Percentiles rank a stretch among this genome's conserved stretches.
Evolutionary conservation across 2,329 filamentous ascomycete genomes (phyloP).

Genomic region (Rhynchosporium graminicola): DNA sequence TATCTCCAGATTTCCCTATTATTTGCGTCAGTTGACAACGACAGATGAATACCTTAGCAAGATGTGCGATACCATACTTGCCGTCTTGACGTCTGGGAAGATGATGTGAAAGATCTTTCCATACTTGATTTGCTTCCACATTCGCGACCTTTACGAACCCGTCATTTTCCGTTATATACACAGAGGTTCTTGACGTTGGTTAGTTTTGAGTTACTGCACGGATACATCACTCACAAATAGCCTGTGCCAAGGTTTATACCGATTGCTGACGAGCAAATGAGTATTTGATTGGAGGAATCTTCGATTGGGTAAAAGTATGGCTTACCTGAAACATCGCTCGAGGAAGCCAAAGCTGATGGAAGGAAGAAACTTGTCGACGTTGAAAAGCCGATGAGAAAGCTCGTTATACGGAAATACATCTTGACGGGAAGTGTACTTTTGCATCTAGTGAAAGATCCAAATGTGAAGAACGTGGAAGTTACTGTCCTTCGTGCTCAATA

Average conservation of each 20-base stretch:
- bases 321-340: constrained; percentile 1
- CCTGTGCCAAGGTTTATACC: constrained; percentile 3
- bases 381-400: background rate
- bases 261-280: constrained; percentile 1
- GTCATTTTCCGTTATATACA: background rate
- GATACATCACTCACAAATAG: background rate
- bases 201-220: background rate
- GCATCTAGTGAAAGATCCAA: too few species aligned
- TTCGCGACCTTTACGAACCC: background rate
- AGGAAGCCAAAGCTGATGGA: constrained; percentile 1
- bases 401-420: background rate
- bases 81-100: background rate
- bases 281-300: background rate
- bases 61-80: background rate
- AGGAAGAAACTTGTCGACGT: background rate
- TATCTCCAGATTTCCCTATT: background rate
- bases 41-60: background rate
- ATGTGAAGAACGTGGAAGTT: too few species aligned
- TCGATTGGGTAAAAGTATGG: background rate
- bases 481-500: too few species aligned
- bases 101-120: background rate
- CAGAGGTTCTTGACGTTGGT: background rate
- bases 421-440: too few species aligned
- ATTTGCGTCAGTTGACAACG: background rate
- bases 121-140: background rate